Evolutionary conservation across 2,329 filamentous ascomycete genomes (phyloP), one percentile per base, ranked within the genome.

Genomic region (Penicillium sp.): DNA sequence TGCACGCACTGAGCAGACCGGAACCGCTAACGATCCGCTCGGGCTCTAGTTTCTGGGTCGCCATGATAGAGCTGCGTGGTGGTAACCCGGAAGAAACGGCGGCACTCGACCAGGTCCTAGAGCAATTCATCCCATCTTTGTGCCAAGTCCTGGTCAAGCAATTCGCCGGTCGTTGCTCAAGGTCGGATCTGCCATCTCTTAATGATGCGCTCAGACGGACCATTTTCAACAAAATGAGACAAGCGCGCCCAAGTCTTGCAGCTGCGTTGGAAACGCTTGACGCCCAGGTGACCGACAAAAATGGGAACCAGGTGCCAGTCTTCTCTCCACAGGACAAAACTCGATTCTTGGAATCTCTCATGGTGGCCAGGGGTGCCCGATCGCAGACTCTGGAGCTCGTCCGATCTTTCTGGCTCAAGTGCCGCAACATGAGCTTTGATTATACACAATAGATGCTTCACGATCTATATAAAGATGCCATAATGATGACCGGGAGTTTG

Each of bases 11-110:
- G 33, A 71, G 71, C 39, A 68, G 75, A 9, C 67, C 72, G 0
- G 77, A 79, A 33, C 75, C 76, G 9, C 67, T 79, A 13, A 75
- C 77, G n/a, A 73, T 79, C n/a, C 76, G 76, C 16, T 75, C 76
- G 24, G 73, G 75, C 4, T 73, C 76, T 29, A 65, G 70, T 29
- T 79, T 79, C 58, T 78, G 77, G 71, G 64, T 73, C n/a, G 65
- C 67, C 16, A 59, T 77, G 39, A 48, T 77, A 54, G 69, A 70
- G 49, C 62, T 78, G 52, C 67, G 69, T 16, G 62, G 49, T 43
- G 55, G 37, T 24, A 60, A 55, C 16, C 33, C 56, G 1, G 58
- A 61, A 19, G 62, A 70, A 23, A 63, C 62, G 3, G 55, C 55
- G 13, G 52, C 62, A 11, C 62, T 67, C 23, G 67, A 70, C 39